phyloP scores from a whole-genome alignment of 2,329 filamentous ascomycete species.

The Pseudopyricularia cyperi region DNA sequence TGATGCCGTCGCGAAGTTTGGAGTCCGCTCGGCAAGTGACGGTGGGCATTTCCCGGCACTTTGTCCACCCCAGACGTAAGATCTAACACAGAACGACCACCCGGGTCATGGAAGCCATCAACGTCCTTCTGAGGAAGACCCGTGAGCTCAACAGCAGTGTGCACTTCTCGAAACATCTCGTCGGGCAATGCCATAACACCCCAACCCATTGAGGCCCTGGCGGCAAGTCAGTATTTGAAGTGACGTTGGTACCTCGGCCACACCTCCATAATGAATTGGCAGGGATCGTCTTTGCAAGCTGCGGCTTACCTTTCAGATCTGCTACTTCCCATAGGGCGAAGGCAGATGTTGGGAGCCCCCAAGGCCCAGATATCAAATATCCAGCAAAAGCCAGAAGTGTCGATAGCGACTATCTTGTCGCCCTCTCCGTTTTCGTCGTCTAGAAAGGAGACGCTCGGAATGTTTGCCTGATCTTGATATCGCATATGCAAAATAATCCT shows the following conservation, averaged over 20 bases:
- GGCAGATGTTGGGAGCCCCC: conserved; percentile 11
- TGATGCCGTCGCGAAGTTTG: background rate
- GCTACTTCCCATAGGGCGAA: conserved; percentile 16
- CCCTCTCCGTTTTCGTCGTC: conserved; percentile 32
- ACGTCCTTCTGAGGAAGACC: conserved; percentile 15
- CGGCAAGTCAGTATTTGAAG: conserved; percentile 4
- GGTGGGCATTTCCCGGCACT: background rate
- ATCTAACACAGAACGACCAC: background rate
- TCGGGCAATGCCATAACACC: conserved; percentile 31
- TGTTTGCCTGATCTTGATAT: conserved; percentile 20
- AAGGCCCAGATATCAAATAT: conserved; percentile 38
- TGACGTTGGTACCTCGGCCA: background rate
- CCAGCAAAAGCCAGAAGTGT: conserved; percentile 35
- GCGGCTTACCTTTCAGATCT: conserved; percentile 10
- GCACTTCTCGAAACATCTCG: conserved; percentile 11
- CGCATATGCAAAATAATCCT: conserved; percentile 30
- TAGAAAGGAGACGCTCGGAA: conserved; percentile 40
- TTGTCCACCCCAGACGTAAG: background rate
- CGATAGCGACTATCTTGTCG: conserved; percentile 35
- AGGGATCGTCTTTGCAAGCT: background rate
- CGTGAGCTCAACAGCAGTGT: conserved; percentile 15
- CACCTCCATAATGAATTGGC: background rate
- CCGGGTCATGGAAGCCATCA: background rate
- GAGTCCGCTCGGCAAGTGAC: background rate
- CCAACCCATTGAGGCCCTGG: conserved; percentile 24